Evolutionary conservation across 2,329 filamentous ascomycete genomes (phyloP), one percentile per base, ranked within the genome.

Genomic region (Penicillium polonicum): DNA sequence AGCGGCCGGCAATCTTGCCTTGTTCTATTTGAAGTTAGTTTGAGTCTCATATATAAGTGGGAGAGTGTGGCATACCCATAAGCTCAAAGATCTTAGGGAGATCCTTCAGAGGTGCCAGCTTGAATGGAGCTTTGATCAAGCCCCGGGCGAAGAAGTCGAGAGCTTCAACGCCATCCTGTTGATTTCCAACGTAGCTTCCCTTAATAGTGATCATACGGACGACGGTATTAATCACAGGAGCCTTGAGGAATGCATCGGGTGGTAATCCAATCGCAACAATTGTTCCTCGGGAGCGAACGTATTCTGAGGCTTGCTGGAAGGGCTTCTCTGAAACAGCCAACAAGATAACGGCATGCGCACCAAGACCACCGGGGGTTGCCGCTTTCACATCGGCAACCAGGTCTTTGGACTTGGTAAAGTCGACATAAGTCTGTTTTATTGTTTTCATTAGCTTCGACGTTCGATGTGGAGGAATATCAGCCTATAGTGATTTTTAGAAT

Each of bases 151-250:
- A 96, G 80, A 96, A 95, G 64, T 96, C 91, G 61, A 97, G 82
- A 5, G 92, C 92, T 80, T 96, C 92, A 54, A 87, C 85, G 1
- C 87, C 88, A 72, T 97, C 92, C 70, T 88, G 85, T 68, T 91
- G 85, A 81, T 95, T 96, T 56, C 92, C 92, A 67, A 96, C 92
- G 73, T 96, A 96, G 65, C 85, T 90, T 57, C 91, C 92, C 79
- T 90, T 90, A 80, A 97, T 96, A 66, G 77, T 87, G 78, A 96
- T 87, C 90, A 95, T 95, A 77, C 88, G 83, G 70, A 92, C 81
- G 63, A 96, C 92, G 7, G 88, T 90, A 70, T 92, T 87, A 72
- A 96, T 92, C 56, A 96, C 91, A 38, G 90, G 89, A 1, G 91
- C 91, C 66, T 83, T 84, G 61, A 96, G 82, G 44, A 23, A 57